Conservation (phyloP, 768 basidiomycete species). For the Phlebiopsis gigantea region DNA sequence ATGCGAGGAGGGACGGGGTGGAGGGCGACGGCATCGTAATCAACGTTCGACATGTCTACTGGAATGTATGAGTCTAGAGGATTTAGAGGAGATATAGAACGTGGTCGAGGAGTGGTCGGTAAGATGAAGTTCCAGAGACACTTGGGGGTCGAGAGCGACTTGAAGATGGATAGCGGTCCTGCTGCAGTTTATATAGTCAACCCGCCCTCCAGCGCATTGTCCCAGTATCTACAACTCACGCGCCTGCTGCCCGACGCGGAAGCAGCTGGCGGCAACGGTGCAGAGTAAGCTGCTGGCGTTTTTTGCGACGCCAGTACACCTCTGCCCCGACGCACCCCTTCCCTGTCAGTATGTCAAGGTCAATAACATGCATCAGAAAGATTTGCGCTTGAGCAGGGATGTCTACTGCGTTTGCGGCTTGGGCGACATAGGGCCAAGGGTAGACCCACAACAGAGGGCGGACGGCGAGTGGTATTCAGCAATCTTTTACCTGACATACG, state of each 20-base stretch:
- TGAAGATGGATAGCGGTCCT: neutral
- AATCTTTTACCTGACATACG: neutral
- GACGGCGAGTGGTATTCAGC: neutral
- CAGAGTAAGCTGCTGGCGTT: neutral
- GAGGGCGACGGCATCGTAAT: slow-evolving; percentile 7
- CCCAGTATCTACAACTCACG: neutral
- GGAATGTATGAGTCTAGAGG: neutral
- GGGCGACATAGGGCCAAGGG: neutral
- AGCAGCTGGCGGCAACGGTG: neutral
- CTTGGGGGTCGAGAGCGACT: neutral
- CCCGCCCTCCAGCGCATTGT: neutral
- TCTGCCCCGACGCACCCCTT: neutral
- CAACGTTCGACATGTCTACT: slow-evolving; percentile 1
- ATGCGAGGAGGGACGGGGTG: slow-evolving; percentile 11
- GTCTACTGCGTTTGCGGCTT: neutral
- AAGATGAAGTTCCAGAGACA: neutral
- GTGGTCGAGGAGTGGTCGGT: neutral
- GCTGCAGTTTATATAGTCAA: neutral
- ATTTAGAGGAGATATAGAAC: neutral
- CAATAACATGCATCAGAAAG: neutral
- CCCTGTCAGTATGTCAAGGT: neutral
- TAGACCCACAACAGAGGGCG: neutral
- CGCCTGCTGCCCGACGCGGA: neutral
- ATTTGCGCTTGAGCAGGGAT: neutral
- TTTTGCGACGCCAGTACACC: neutral